Base-by-base conservation (phyloP, 1,284 basidiomycete genomes). In the Sparassis latifolia region DNA sequence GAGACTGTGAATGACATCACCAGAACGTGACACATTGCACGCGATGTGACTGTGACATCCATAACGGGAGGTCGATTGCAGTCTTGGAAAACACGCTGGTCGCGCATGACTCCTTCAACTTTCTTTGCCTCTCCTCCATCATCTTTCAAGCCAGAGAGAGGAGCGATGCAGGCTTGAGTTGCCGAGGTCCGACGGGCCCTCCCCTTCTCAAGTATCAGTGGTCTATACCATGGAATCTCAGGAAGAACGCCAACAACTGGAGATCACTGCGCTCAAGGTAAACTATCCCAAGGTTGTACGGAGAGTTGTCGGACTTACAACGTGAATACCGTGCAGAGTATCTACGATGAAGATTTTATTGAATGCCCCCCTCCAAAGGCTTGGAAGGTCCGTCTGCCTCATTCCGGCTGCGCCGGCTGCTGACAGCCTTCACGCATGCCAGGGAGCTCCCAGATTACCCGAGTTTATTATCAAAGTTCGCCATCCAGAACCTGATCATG, bases 301-400 rank as follows among this genome's bases (percentile, higher is more conserved):
- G 20, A 20, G 1, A 20, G 20, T 20, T 20, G 20, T 20, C 20
- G 20, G 20, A 20, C 20, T 20, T 20, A 20, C 20, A 20, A 20
- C 20, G 20, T 20, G 20, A 4, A 3, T 32, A 44, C 52, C 35
- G 47, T 39, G 30, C 49, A 60, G 66, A 84, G 86, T 54, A 90
- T 90, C 55, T 90, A 86, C 69, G 84, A 74, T 56, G 77, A 85
- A 55, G 81, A 87, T 60, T 89, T 87, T 61, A 73, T 81, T 44
- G 78, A 86, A 60, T 77, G 75, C 52, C 80, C 82, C 38, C 80
- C 86, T n/a, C 81, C 83, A 28, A 88, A 79, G 61, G 87, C 78
- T 50, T 90, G 88, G 87, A 89, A 87, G 77, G 86, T 86, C 45
- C 27, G 67, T 62, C n/a, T 5, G 42, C 20, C 32, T 31, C 20